These are phyloP conservation scores for Ambrosia artemisiifolia DNA, from an alignment of 129 eudicot genomes.

Conservation along the genomic window DNA sequence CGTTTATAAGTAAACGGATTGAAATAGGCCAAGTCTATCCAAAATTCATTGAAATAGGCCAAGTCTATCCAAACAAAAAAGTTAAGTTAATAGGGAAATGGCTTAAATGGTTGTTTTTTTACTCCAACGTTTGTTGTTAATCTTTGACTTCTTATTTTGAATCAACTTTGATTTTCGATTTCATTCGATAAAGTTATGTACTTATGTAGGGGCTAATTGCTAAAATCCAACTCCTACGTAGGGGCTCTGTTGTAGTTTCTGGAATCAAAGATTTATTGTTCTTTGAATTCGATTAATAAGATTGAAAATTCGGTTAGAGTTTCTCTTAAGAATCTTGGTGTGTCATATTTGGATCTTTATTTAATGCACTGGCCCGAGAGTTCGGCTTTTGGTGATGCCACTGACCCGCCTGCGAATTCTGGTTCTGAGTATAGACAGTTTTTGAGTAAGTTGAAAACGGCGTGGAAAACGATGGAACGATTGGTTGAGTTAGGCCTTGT, in stretches of 20 bases:
- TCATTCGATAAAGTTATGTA: no score
- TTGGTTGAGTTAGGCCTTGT: conserved; percentile 54
- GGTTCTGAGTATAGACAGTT: conserved; percentile 55
- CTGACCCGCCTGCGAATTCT: conserved; percentile 53
- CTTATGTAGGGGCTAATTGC: conserved; percentile 95
- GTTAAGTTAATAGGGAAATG: no score
- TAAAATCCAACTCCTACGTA: conserved; percentile 78
- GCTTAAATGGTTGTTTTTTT: no score
- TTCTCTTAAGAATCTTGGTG: conserved; percentile 57
- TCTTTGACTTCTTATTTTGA: no score
- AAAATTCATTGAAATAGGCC: no score
- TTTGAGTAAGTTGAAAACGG: conserved; percentile 46
- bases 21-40: no score
- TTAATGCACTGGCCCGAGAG: conserved; percentile 74
- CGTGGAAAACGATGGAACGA: conserved; percentile 55
- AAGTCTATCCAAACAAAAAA: no score
- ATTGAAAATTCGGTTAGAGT: conserved; percentile 58
- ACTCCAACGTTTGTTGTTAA: no score
- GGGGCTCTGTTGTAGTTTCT: conserved; percentile 88
- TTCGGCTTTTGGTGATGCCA: conserved; percentile 60
- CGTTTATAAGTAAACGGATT: no score
- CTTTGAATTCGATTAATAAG: conserved; percentile 55
- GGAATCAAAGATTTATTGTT: conserved; percentile 64
- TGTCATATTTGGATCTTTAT: conserved; percentile 55
- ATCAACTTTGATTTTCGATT: no score